Base-by-base conservation (phyloP, 495 filamentous ascomycete species). In the Hypomontagnella submonticulosa region DNA sequence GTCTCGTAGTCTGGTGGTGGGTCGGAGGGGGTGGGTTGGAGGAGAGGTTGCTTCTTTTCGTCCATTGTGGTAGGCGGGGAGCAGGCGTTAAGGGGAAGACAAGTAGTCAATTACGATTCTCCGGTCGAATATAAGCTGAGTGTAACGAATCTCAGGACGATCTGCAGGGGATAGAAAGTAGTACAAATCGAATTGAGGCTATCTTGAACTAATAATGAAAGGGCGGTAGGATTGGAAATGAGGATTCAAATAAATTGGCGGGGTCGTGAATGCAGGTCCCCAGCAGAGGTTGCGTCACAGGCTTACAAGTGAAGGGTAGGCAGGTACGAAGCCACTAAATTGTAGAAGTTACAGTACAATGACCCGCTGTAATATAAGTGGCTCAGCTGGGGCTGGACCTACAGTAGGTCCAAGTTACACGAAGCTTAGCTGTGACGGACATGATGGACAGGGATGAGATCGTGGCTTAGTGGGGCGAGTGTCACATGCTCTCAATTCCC, bases 1-100 rank as follows among this genome's bases (percentile, higher is more conserved):
- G 75, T 70, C 20, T 76, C 79, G 70, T 84, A 83, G 36, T 74
- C 71, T 6, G 80, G 80, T 0, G 79, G 76, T 11, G 75, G 71
- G 27, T 80, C 77, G 20, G 73, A 71, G 20, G 77, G 77, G 30
- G 67, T 68, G 27, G 72, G 46, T 48, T 70, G 40, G 37, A 56
- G 46, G 6, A 44, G 66, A 16, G 61, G 68, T 52, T 71, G 60
- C 49, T 59, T 64, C 34, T 64, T 60, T 36, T 65, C 61, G 40
- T 71, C 71, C 71, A 74, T 72, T 42, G 51, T 64, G 48, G 33
- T 11, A 57, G 61, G 43, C 4, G 20, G 42, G 13, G 15, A 34
- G 20, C 10, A 10, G 41, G n/a, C 15, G 7, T 13, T 13, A 41
- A 6, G 11, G 27, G 36, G 20, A 19, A 37, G 36, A 13, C 19